Evolutionary conservation across 2,329 filamentous ascomycete genomes (phyloP).

Genomic region (Verticillium tricorpus): DNA sequence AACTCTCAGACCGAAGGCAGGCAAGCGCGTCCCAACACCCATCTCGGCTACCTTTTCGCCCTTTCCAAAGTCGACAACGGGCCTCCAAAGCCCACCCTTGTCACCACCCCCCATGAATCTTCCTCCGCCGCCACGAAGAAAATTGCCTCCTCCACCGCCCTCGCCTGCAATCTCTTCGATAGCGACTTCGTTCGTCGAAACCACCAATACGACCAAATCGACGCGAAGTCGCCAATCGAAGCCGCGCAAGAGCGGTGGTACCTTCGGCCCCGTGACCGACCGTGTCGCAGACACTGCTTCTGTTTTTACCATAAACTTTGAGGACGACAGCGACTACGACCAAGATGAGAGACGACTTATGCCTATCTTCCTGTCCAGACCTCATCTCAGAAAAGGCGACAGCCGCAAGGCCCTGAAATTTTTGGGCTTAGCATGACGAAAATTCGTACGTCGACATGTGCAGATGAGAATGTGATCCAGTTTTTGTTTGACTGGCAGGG

Average conservation of each 20-base stretch:
- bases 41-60: slow-evolving; percentile 24
- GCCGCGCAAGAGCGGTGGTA: slow-evolving; percentile 14
- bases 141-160: slow-evolving; percentile 1
- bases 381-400: slow-evolving; percentile 30
- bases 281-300: slow-evolving; percentile 15
- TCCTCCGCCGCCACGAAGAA: background rate
- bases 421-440: slow-evolving; percentile 26
- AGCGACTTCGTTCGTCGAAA: slow-evolving; percentile 29
- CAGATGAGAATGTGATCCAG: too few relatives aligned
- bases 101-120: slow-evolving; percentile 2
- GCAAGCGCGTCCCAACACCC: slow-evolving; percentile 20
- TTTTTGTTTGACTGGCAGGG: slow-evolving; percentile 26
- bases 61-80: slow-evolving; percentile 17
- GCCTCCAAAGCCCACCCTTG: slow-evolving; percentile 7
- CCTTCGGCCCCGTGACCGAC: background rate
- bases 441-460: too few relatives aligned
- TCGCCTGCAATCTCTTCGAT: slow-evolving; percentile 15
- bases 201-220: slow-evolving; percentile 23
- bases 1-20: slow-evolving; percentile 1
- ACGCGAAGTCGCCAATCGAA: slow-evolving; percentile 24
- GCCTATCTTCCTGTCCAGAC: slow-evolving; percentile 40
- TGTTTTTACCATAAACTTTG: slow-evolving; percentile 29
- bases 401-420: slow-evolving; percentile 51
- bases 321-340: slow-evolving; percentile 38
- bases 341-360: slow-evolving; percentile 47